phyloP scores from a whole-genome alignment of 1,139 yeast species.

The Yamadazyma trypodendri region DNA sequence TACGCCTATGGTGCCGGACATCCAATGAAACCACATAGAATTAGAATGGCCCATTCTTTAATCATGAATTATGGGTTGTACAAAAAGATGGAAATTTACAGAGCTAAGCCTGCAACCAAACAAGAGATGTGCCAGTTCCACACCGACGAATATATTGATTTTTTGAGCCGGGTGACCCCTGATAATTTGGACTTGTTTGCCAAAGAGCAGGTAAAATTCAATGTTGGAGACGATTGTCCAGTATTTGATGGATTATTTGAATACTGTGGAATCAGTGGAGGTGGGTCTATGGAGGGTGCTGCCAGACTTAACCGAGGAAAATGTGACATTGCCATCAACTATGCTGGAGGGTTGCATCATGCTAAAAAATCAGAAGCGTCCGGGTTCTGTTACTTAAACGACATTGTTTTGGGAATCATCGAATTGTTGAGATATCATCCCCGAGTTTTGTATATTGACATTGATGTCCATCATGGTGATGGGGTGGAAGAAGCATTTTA shows the following conservation, averaged over 20 bases:
- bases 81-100: slow-evolving; percentile 94
- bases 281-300: slow-evolving; percentile 92
- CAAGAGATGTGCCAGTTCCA: slow-evolving; percentile 99
- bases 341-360: slow-evolving; percentile 97
- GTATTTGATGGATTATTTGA: slow-evolving; percentile 94
- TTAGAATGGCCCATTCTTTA: slow-evolving; percentile 96
- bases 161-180: slow-evolving; percentile 88
- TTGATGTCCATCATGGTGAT: slow-evolving; percentile 96
- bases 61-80: slow-evolving; percentile 97
- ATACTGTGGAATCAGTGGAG: slow-evolving; percentile 82
- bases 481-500: slow-evolving; percentile 98
- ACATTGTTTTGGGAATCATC: slow-evolving; percentile 84
- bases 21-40: slow-evolving; percentile 98
- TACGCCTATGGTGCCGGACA: slow-evolving; percentile 98
- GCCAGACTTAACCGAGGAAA: slow-evolving; percentile 79
- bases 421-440: slow-evolving; percentile 84
- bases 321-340: slow-evolving; percentile 93
- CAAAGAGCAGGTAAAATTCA: slow-evolving; percentile 90
- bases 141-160: slow-evolving; percentile 95
- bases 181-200: slow-evolving; percentile 89
- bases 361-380: slow-evolving; percentile 93
- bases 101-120: slow-evolving; percentile 97
- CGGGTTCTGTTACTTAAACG: slow-evolving; percentile 95
- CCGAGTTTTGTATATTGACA: slow-evolving; percentile 88
- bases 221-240: slow-evolving; percentile 98